phyloP scores from a whole-genome alignment of 2,329 filamentous ascomycete species.

The Neoarthrinium moseri region DNA sequence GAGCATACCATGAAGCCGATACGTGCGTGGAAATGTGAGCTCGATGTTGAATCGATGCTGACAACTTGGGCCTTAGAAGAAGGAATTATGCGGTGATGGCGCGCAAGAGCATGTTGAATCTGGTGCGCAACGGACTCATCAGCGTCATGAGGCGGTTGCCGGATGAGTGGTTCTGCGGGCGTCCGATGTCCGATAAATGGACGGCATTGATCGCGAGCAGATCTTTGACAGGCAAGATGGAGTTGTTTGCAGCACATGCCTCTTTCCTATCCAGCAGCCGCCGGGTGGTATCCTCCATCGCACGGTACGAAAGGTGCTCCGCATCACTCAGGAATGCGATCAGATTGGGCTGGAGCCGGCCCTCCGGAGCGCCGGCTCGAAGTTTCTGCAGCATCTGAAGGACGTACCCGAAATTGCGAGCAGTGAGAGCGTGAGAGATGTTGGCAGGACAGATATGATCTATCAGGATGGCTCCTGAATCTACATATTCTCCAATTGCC shows the following conservation, averaged over 20 bases:
- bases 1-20: no score
- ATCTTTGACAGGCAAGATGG: not conserved
- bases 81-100: no score
- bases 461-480: no score
- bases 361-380: not conserved
- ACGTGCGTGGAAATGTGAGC: no score
- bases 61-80: no score
- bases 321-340: not conserved
- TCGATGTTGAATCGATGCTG: no score
- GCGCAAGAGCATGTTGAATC: no score
- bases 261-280: not conserved
- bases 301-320: no score
- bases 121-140: no score
- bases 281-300: not conserved
- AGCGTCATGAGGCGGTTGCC: no score
- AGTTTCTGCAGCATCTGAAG: not conserved
- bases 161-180: no score
- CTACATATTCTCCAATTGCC: not conserved
- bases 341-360: not conserved
- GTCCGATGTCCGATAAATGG: no score
- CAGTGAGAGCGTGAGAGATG: not conserved
- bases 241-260: not conserved
- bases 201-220: not conserved
- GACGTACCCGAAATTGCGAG: not conserved
- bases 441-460: not conserved